phyloP scores from a whole-genome alignment of 208 protist genomes.

The Leishmania guyanensis region DNA sequence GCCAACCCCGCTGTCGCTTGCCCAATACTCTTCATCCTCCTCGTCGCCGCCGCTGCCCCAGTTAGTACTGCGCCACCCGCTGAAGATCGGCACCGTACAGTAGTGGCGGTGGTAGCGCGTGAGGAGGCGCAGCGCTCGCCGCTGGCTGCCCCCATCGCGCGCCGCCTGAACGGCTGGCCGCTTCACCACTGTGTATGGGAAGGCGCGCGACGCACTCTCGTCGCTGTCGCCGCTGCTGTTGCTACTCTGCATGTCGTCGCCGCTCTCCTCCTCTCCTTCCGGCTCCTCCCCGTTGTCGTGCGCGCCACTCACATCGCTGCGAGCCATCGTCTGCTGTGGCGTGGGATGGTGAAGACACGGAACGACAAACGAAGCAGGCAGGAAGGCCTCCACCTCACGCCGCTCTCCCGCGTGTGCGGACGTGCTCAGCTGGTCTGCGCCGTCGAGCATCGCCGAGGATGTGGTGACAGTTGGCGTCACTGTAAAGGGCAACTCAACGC shows the following conservation, averaged over 20 bases:
- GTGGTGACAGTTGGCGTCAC: constrained; percentile 25
- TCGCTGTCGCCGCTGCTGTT: constrained; percentile 4
- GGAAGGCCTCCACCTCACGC: constrained; percentile 50
- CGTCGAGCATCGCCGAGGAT: neutral
- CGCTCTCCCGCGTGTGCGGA: constrained; percentile 10
- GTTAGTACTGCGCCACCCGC: constrained; percentile 37
- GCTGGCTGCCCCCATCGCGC: neutral
- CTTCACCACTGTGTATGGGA: neutral
- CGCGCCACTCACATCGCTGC: constrained; percentile 6
- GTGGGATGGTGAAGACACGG: constrained; percentile 38
- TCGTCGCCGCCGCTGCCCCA: constrained; percentile 18
- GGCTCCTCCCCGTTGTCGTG: constrained; percentile 20
- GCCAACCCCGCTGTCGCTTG: neutral
- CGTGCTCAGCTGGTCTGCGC: neutral
- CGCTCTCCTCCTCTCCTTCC: constrained; percentile 29
- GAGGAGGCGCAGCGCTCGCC: constrained; percentile 4
- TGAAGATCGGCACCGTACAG: constrained; percentile 37
- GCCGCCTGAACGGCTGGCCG: neutral
- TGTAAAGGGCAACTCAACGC: constrained; percentile 78
- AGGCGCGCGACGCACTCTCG: neutral
- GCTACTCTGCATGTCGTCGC: neutral
- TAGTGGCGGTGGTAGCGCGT: constrained; percentile 34
- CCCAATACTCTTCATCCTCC: neutral
- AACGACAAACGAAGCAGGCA: constrained; percentile 49
- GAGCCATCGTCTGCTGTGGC: constrained; percentile 16